Percentiles rank a stretch among this genome's conserved stretches.
These are phyloP conservation scores for Penicillium concentricum DNA, from an alignment of 2,329 filamentous ascomycete genomes.

Conservation along the genomic window DNA sequence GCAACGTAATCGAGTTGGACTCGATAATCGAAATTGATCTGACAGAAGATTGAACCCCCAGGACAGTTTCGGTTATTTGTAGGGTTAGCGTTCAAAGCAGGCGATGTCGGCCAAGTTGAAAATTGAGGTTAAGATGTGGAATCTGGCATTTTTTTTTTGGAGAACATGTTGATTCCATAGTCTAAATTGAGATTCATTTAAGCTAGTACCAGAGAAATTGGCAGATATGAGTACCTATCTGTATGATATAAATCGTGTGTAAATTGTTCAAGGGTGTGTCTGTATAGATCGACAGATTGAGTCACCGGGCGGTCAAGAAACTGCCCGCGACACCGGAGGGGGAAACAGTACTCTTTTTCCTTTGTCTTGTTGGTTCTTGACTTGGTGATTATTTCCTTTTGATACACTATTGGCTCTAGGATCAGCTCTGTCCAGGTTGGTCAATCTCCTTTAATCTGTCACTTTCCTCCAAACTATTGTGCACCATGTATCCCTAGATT, in stretches of 20 bases:
- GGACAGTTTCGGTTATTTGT: background rate
- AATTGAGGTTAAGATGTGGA: background rate
- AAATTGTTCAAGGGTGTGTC: background rate
- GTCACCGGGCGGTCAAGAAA: constrained; percentile 23
- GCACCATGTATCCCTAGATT: constrained; percentile 13
- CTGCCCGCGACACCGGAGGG: constrained; percentile 24
- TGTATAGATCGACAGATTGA: constrained; percentile 12
- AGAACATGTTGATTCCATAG: background rate
- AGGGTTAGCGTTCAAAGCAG: background rate
- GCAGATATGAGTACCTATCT: background rate
- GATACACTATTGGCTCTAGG: background rate
- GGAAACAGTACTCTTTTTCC: constrained; percentile 18
- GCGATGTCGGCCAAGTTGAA: background rate
- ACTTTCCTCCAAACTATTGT: background rate
- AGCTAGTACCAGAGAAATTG: background rate
- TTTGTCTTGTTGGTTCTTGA: background rate
- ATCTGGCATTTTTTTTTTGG: background rate
- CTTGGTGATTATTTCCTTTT: background rate
- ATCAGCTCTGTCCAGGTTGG: background rate
- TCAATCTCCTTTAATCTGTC: background rate
- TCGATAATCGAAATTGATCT: background rate
- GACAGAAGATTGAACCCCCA: background rate
- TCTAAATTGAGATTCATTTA: background rate
- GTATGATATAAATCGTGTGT: background rate
- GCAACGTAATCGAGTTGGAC: background rate